These are phyloP conservation scores for Candida freyschussii DNA, from an alignment of 1,139 yeast genomes.

Conservation along the genomic window DNA sequence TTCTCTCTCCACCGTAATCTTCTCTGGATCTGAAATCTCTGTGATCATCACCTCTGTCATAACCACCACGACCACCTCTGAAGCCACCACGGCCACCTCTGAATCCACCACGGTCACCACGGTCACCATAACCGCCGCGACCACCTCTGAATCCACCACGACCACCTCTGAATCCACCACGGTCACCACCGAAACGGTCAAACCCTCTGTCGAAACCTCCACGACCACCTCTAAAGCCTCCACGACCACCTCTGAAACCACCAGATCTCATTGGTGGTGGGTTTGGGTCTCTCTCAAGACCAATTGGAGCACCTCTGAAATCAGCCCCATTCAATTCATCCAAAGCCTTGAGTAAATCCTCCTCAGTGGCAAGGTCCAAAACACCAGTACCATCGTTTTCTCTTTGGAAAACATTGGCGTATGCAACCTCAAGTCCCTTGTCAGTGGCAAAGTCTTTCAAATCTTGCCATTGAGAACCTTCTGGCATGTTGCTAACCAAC, in stretches of 20 bases:
- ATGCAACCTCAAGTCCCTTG: constrained; percentile 59
- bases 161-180: constrained; percentile 46
- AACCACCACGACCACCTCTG: constrained; percentile 43
- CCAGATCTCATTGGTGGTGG: constrained; percentile 71
- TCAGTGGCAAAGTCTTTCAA: constrained; percentile 76
- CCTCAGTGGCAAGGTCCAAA: constrained; percentile 72
- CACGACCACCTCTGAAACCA: constrained; percentile 39
- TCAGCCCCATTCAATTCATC: constrained; percentile 66
- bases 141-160: constrained; percentile 37
- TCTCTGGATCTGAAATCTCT: constrained; percentile 32
- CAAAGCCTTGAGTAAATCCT: constrained; percentile 66
- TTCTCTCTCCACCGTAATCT: constrained; percentile 28
- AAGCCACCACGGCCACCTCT: constrained; percentile 37
- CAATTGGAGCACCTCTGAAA: constrained; percentile 59
- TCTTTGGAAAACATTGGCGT: constrained; percentile 64
- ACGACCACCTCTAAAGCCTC: constrained; percentile 27
- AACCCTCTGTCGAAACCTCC: constrained; percentile 33
- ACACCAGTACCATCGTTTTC: constrained; percentile 72
- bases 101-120: constrained; percentile 39
- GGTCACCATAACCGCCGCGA: constrained; percentile 44
- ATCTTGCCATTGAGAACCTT: constrained; percentile 80
- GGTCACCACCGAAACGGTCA: constrained; percentile 32
- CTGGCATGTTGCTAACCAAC: constrained; percentile 63
- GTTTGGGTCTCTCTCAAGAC: constrained; percentile 76
- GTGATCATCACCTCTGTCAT: constrained; percentile 23